Base-by-base conservation (phyloP, 176 grass and related monocot species). In the Poa annua region DNA sequence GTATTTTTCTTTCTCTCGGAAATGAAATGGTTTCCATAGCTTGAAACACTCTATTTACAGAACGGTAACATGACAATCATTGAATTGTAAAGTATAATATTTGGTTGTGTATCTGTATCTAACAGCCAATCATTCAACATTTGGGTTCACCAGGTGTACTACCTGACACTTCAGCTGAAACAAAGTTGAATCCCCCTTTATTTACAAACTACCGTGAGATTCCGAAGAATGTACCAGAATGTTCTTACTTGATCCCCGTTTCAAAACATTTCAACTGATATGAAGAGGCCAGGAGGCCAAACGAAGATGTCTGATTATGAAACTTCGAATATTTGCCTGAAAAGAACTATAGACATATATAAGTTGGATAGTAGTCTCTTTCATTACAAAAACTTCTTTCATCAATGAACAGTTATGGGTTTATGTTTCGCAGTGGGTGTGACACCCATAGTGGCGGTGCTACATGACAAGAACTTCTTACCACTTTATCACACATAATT, bases 241-340 rank as follows among this genome's bases (percentile, higher is more conserved):
- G 80, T 76, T 21, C 77, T 85, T 48, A 66, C 63, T 22, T 45
- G 11, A 61, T 86, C 66, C 71, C 86, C 35, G 1, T 77, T 25
- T 29, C 79, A 29, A 76, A 59, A 76, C 68, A 79, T 61, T 81
- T 67, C 67, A 53, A 51, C 64, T 50, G 82, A 85, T 81, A 71
- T 74, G 64, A 83, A 74, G 25, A 81, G 14, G 65, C 66, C 47
- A 66, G 25, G 26, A 75, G 68, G 48, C 11, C 81, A 79, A 77
- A 83, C 71, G 67, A 68, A 74, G 50, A 71, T 70, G 76, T 66
- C 77, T 56, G 39, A 57, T 74, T 25, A 47, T 81, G 39, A 64
- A 44, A 66, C 61, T 36, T 19, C 14, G 56, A 86, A 75, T 59
- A 21, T 53, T 80, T 75, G 80, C 45, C 56, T 80, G 57, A 68